Conservation (phyloP, 106 monocot species). For the Agapanthus africanus region DNA sequence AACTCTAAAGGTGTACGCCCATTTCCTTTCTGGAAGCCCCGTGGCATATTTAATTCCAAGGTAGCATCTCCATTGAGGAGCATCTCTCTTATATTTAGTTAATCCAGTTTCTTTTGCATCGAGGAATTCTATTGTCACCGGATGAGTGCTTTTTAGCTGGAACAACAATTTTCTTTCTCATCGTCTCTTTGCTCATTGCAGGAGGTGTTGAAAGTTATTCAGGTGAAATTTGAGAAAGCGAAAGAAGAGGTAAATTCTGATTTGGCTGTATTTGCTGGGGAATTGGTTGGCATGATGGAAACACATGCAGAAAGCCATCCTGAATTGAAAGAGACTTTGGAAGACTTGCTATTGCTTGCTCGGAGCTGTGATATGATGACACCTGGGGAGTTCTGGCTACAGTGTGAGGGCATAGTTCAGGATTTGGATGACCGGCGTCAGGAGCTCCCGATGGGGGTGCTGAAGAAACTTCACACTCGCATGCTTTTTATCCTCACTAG, state of each 20-base stretch:
- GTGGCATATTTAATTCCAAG: constrained; percentile 70
- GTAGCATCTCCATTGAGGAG: constrained; percentile 19
- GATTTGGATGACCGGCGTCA: constrained; percentile 93
- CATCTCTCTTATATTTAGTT: neutral
- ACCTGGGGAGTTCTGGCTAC: constrained; percentile 91
- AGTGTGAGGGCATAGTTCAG: constrained; percentile 96
- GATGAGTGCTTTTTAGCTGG: neutral
- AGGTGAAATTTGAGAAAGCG: constrained; percentile 87
- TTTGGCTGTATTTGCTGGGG: constrained; percentile 79
- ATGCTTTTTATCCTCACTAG: constrained; percentile 95
- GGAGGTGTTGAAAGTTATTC: constrained; percentile 82
- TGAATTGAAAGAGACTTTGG: constrained; percentile 84
- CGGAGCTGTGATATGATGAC: constrained; percentile 71
- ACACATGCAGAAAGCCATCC: constrained; percentile 77
- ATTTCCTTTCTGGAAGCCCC: constrained; percentile 90
- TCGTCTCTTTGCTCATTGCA: constrained; percentile 21
- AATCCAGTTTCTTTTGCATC: neutral
- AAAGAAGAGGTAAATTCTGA: constrained; percentile 96
- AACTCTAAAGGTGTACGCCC: constrained; percentile 92
- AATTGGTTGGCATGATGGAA: constrained; percentile 85
- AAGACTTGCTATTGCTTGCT: constrained; percentile 80
- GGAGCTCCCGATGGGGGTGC: constrained; percentile 72
- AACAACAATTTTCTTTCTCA: constrained; percentile 1
- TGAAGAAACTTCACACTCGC: constrained; percentile 86
- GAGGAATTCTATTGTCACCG: neutral